phyloP scores from a whole-genome alignment of 768 basidiomycete genomes.

The Russula emetica region DNA sequence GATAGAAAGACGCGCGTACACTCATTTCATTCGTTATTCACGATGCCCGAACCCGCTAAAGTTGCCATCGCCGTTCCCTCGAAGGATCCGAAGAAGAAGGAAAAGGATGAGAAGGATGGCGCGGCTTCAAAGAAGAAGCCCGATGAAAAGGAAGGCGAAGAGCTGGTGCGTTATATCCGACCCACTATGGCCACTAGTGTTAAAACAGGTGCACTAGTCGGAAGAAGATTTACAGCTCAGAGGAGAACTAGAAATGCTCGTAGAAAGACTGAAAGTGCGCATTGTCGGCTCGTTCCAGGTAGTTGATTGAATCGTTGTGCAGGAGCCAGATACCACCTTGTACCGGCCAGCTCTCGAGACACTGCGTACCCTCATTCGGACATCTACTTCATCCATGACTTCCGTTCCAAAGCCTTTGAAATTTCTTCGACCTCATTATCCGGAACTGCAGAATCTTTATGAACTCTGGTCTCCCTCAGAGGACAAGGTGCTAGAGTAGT shows the following conservation, averaged over 20 bases:
- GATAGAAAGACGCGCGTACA: background rate
- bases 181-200: background rate
- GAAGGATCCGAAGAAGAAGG: conserved; percentile 72
- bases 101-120: conserved; percentile 48
- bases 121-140: conserved; percentile 36
- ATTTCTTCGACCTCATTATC: conserved; percentile 93
- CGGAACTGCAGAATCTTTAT: conserved; percentile 77
- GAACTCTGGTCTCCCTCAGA: conserved; percentile 75
- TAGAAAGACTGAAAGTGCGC: conserved; percentile 84
- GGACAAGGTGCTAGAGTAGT: conserved; percentile 53
- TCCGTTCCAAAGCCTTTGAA: conserved; percentile 98
- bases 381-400: conserved; percentile 98
- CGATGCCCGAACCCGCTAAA: conserved; percentile 58
- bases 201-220: conserved; percentile 47
- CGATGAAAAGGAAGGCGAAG: conserved; percentile 53
- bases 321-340: conserved; percentile 86
- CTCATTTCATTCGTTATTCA: conserved; percentile 15
- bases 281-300: background rate
- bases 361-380: conserved; percentile 87
- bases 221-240: conserved; percentile 94
- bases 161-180: conserved; percentile 59
- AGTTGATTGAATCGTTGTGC: conserved; percentile 20
- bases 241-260: conserved; percentile 93
- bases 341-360: conserved; percentile 92
- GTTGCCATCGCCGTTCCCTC: conserved; percentile 61